Conservation (phyloP, 768 basidiomycete species). For the Panaeolus papilionaceus region DNA sequence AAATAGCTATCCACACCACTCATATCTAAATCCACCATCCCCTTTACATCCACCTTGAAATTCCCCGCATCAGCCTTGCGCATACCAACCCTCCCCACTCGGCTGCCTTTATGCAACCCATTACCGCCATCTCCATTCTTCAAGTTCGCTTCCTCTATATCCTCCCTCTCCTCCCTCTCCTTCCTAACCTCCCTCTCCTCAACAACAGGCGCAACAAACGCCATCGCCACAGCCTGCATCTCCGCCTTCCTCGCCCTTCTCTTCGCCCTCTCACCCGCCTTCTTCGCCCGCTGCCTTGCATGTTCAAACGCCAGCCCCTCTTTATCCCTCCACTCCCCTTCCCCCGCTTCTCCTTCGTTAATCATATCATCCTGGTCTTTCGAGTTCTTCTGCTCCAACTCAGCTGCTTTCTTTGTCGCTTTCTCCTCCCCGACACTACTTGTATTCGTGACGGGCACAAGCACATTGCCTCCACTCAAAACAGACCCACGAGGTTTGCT, state of each 20-base stretch:
- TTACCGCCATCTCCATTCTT: not conserved
- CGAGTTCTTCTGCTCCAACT: no score
- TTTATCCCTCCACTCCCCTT: constrained; percentile 32
- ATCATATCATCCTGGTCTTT: no score
- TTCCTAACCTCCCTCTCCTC: not conserved
- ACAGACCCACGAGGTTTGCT: no score
- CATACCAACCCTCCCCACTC: not conserved
- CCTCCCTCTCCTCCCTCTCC: not conserved
- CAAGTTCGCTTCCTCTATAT: not conserved
- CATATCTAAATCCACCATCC: not conserved
- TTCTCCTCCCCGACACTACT: constrained; percentile 18
- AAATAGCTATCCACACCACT: not conserved
- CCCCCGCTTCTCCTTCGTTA: constrained; percentile 1
- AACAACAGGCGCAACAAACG: not conserved
- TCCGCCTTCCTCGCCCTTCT: constrained; percentile 41
- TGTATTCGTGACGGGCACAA: not conserved
- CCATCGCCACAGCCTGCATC: constrained; percentile 11
- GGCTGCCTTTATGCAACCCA: constrained; percentile 1
- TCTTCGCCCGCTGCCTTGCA: constrained; percentile 52
- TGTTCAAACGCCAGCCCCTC: constrained; percentile 56
- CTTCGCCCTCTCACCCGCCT: constrained; percentile 46
- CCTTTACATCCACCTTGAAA: not conserved
- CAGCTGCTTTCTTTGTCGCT: not conserved
- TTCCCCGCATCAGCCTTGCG: not conserved
- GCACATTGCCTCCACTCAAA: no score